Evolutionary conservation across 257 asterid species (phyloP).

Genomic region (Ligustrum vulgare): DNA sequence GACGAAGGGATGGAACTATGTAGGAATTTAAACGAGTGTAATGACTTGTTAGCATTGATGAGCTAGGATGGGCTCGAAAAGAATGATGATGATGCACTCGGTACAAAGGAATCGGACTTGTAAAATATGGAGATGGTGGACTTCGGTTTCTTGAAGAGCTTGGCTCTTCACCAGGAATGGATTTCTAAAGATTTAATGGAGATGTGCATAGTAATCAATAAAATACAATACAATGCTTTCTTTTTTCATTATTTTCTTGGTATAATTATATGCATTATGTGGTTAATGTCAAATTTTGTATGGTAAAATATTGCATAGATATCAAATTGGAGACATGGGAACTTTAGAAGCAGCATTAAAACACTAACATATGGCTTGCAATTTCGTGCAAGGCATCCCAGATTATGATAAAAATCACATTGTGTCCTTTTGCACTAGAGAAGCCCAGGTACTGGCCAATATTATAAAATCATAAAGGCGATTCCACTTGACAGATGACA

Average conservation of each 20-base stretch:
- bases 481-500: constrained; percentile 97
- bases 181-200: no score
- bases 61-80: constrained; percentile 69
- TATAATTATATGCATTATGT: constrained; percentile 13
- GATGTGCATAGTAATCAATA: no score
- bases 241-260: constrained; percentile 15
- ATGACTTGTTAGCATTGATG: constrained; percentile 47
- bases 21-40: constrained; percentile 52
- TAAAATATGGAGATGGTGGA: constrained; percentile 61
- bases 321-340: constrained; percentile 91
- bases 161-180: no score
- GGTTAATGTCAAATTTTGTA: constrained; percentile 13
- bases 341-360: constrained; percentile 66
- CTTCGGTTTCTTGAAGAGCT: constrained; percentile 66
- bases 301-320: constrained; percentile 45
- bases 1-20: constrained; percentile 49
- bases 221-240: not conserved
- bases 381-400: constrained; percentile 79
- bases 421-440: constrained; percentile 86
- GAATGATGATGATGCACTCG: constrained; percentile 64
- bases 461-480: constrained; percentile 79
- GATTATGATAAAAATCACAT: constrained; percentile 68
- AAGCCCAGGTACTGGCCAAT: constrained; percentile 58
- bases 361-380: constrained; percentile 90
- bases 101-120: constrained; percentile 71